Conservation (phyloP, 345 rosid genomes). For the Hibiscus syriacus region DNA sequence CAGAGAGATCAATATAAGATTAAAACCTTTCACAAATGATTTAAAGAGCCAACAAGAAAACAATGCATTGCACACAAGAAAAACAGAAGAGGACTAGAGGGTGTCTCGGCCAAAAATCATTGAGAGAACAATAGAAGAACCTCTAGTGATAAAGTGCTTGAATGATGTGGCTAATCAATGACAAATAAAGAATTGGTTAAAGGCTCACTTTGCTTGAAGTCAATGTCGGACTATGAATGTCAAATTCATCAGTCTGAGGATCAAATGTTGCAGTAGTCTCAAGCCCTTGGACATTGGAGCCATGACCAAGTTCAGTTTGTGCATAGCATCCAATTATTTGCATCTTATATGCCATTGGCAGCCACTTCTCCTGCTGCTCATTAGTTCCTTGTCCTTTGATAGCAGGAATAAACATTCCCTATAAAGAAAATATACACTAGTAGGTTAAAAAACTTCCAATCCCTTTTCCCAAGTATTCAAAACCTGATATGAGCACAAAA, state of each 20-base stretch:
- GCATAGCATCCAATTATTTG: constrained; percentile 98
- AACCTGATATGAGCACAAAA: constrained; percentile 1
- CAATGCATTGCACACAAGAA: background rate
- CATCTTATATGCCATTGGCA: constrained; percentile 85
- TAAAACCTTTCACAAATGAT: background rate
- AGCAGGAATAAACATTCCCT: constrained; percentile 98
- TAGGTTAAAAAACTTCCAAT: background rate
- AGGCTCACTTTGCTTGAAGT: constrained; percentile 82
- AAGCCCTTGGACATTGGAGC: constrained; percentile 98
- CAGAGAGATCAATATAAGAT: background rate
- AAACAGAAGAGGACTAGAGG: background rate
- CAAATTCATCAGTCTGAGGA: constrained; percentile 82
- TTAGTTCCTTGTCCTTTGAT: constrained; percentile 95
- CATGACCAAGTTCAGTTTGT: constrained; percentile 99
- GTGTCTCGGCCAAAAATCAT: background rate
- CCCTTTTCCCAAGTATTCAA: background rate
- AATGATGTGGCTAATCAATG: background rate
- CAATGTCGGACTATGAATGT: constrained; percentile 81
- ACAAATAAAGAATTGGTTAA: background rate
- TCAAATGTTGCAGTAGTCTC: constrained; percentile 99
- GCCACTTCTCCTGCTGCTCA: constrained; percentile 92
- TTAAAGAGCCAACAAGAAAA: background rate
- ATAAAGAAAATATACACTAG: constrained; percentile 12
- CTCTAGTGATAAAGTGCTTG: background rate
- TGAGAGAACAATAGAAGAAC: background rate